Base-by-base conservation (phyloP, 345 rosid species). In the Geranium brycei region DNA sequence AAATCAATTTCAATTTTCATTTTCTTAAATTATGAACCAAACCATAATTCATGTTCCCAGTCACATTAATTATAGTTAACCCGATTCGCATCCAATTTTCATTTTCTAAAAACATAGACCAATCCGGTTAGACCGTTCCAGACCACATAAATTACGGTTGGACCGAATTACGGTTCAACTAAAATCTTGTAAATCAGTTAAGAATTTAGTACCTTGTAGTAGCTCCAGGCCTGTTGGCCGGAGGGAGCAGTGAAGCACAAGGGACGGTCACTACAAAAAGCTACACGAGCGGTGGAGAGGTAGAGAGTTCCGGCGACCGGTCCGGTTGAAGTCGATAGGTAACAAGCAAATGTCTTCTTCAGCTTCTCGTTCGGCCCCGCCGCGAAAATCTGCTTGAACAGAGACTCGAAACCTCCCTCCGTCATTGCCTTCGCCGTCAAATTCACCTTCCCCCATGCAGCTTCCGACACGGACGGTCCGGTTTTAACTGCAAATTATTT, bases 291-390 rank as follows among this genome's bases (percentile, higher is more conserved):
- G 0, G 78, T 83, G 0, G 97, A 91, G 4, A 87, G 78, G 68
- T 87, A 91, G 7, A 91, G 68, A 11, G 98, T 89, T 4, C 98
- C 96, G 2, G 95, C 89, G 2, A 91, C 98, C 1, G 96, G 98
- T 0, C 98, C 96, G 0, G 98, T 81, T 0, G 87, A 64, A 6
- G 98, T 91, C 0, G 96, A 89, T 5, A 91, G 85, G 65, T 91
- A 91, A 77, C 92, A 83, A 0, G 98, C 95, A 64, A 87, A 91
- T 3, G 82, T 76, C 76, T 79, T 89, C 77, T 76, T 85, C 62
- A 91, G 79, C 64, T 65, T 87, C 82, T 91, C 98, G 57, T 77
- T 73, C 0, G 92, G 88, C 1, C 80, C 80, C 2, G 88, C 75
- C 16, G 76, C 81, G 60, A 89, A 89, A 2, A 74, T 81, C 66